phyloP scores from a whole-genome alignment of 2,329 filamentous ascomycete species.

The Aspergillus sp. region DNA sequence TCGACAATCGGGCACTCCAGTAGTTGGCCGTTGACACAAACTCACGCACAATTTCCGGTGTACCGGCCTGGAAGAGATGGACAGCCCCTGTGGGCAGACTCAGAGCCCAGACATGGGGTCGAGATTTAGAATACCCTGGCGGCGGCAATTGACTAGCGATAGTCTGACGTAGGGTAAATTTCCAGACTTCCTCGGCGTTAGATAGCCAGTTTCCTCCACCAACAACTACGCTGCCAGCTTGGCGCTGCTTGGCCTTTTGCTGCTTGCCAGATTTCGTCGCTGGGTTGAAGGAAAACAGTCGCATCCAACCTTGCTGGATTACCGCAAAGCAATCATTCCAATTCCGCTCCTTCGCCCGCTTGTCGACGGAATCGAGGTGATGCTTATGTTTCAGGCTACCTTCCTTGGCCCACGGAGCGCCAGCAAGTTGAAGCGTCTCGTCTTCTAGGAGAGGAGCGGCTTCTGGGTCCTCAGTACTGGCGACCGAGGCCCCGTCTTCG shows the following conservation, averaged over 20 bases:
- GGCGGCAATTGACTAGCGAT: constrained; percentile 84
- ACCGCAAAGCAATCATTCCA: constrained; percentile 96
- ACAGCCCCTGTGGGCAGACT: constrained; percentile 88
- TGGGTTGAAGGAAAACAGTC: constrained; percentile 86
- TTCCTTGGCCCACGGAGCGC: constrained; percentile 97
- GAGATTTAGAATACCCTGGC: constrained; percentile 83
- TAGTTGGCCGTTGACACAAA: constrained; percentile 95
- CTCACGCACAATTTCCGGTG: constrained; percentile 86
- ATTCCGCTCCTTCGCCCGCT: constrained; percentile 85
- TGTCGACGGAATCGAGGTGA: constrained; percentile 82
- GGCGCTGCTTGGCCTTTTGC: constrained; percentile 53
- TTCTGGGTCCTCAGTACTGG: constrained; percentile 54
- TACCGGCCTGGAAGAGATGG: constrained; percentile 96
- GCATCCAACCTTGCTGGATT: constrained; percentile 88
- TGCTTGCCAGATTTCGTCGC: constrained; percentile 59
- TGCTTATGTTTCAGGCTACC: constrained; percentile 95
- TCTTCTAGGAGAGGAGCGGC: constrained; percentile 72
- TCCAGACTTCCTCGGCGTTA: constrained; percentile 82
- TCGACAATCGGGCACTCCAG: constrained; percentile 91
- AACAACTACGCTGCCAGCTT: constrained; percentile 61
- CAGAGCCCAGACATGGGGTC: constrained; percentile 90
- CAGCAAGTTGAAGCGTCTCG: constrained; percentile 81
- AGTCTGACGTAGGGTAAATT: constrained; percentile 82
- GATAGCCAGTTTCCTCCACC: constrained; percentile 98
- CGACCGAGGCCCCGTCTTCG: constrained; percentile 55